phyloP scores from a whole-genome alignment of 441 rosid species.

The Viola pubescens region DNA sequence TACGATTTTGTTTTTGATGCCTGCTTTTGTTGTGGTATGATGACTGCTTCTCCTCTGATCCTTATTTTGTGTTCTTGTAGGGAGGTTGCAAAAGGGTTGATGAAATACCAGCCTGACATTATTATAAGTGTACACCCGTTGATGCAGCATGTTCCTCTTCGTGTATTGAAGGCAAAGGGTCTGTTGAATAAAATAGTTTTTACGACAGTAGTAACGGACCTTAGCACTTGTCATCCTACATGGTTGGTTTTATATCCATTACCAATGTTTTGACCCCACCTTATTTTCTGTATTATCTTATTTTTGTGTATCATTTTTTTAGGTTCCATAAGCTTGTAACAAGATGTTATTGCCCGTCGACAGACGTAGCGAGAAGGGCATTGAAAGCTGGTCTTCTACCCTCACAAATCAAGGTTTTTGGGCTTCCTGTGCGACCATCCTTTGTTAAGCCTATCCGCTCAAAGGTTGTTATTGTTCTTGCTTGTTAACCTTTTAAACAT shows the following conservation, averaged over 20 bases:
- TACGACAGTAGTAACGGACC: conserved; percentile 89
- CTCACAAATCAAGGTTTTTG: conserved; percentile 81
- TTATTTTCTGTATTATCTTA: conserved; percentile 16
- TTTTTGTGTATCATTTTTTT: conserved; percentile 11
- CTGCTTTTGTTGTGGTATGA: no score
- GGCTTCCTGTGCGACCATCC: conserved; percentile 96
- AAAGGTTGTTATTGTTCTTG: conserved; percentile 45
- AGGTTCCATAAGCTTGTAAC: conserved; percentile 99
- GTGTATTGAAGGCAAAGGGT: conserved; percentile 81
- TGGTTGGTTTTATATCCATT: conserved; percentile 41
- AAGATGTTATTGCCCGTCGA: conserved; percentile 90
- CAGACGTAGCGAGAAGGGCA: conserved; percentile 88
- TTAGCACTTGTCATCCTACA: conserved; percentile 97
- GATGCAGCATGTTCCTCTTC: conserved; percentile 98
- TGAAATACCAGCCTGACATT: conserved; percentile 94
- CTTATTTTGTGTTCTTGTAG: conserved; percentile 29
- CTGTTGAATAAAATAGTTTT: conserved; percentile 79
- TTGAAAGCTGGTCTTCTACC: conserved; percentile 72
- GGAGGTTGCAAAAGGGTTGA: conserved; percentile 88
- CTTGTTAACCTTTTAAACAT: neutral
- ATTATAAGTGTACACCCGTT: conserved; percentile 94
- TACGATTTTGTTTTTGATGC: no score
- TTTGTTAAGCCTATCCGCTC: conserved; percentile 86
- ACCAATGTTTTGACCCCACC: conserved; percentile 9
- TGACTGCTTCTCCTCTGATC: neutral